Percentiles rank a stretch among this genome's conserved stretches.
These are phyloP conservation scores for Blastobotrys apis DNA, from an alignment of 1,139 yeast genomes.

Conservation along the genomic window DNA sequence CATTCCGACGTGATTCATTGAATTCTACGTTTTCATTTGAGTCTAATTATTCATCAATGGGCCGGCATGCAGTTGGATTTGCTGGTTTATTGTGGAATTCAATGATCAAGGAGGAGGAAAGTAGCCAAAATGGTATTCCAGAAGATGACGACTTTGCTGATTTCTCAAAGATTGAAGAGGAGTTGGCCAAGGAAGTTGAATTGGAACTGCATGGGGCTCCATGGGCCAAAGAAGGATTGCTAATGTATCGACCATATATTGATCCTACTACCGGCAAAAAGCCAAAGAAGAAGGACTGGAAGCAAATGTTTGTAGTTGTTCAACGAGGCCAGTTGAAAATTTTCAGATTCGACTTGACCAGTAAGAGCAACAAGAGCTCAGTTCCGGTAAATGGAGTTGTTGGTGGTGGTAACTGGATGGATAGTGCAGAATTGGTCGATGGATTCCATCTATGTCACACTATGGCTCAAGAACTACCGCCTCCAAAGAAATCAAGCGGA, in stretches of 20 bases:
- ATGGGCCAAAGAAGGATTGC: slow-evolving; percentile 71
- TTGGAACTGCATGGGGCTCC: slow-evolving; percentile 71
- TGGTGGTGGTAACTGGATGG: slow-evolving; percentile 70
- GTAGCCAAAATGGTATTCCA: slow-evolving; percentile 4
- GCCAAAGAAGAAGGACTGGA: slow-evolving; percentile 28
- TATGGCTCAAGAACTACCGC: slow-evolving; percentile 33
- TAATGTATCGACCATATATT: slow-evolving; percentile 47
- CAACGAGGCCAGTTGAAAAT: slow-evolving; percentile 34
- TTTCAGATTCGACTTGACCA: slow-evolving; percentile 28
- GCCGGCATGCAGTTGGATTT: slow-evolving; percentile 35
- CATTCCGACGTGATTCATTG: slow-evolving; percentile 28
- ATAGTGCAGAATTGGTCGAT: slow-evolving; percentile 33
- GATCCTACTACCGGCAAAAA: slow-evolving; percentile 25
- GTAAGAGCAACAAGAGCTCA: slow-evolving; percentile 43
- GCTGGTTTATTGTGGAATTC: slow-evolving; percentile 35
- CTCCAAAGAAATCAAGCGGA: slow-evolving; percentile 28
- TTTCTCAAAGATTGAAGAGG: slow-evolving; percentile 30
- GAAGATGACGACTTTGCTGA: slow-evolving; percentile 27
- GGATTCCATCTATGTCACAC: slow-evolving; percentile 34
- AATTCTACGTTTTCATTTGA: slow-evolving; percentile 32
- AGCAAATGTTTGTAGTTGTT: slow-evolving; percentile 31
- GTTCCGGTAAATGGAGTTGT: slow-evolving; percentile 54
- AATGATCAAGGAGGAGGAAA: slow-evolving; percentile 31
- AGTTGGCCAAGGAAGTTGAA: slow-evolving; percentile 47
- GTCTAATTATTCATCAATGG: slow-evolving; percentile 24